phyloP scores from a whole-genome alignment of 768 basidiomycete genomes.

The Boletus reticulatus region DNA sequence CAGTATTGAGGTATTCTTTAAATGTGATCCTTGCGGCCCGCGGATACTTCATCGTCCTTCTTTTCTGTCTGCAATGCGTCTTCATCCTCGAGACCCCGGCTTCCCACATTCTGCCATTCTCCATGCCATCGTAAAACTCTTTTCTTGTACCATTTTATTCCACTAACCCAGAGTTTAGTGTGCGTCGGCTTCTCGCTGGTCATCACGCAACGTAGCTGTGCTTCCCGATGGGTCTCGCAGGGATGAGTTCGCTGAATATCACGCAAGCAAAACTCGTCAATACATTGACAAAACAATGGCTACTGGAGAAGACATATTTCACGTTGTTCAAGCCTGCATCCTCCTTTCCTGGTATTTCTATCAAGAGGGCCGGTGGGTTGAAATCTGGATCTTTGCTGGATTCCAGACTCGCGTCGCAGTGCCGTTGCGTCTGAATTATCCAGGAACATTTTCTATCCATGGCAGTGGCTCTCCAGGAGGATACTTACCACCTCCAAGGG shows the following conservation, averaged over 20 bases:
- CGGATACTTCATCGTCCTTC: slow-evolving; percentile 79
- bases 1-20: slow-evolving; percentile 87
- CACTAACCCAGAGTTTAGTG: slow-evolving; percentile 46
- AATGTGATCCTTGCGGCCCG: slow-evolving; percentile 83
- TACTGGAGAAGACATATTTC: slow-evolving; percentile 84
- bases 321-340: slow-evolving; percentile 84
- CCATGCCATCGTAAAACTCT: slow-evolving; percentile 75
- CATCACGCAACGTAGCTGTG: slow-evolving; percentile 63
- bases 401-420: slow-evolving; percentile 82
- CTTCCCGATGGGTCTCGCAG: slow-evolving; percentile 72
- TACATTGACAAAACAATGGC: slow-evolving; percentile 90
- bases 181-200: slow-evolving; percentile 81
- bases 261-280: slow-evolving; percentile 81
- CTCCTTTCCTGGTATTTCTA: slow-evolving; percentile 90
- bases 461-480: slow-evolving; percentile 69
- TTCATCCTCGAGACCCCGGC: slow-evolving; percentile 75
- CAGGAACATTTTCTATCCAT: slow-evolving; percentile 75
- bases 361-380: slow-evolving; percentile 86
- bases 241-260: slow-evolving; percentile 86
- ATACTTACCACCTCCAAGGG: slow-evolving; percentile 78
- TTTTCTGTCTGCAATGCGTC: slow-evolving; percentile 74
- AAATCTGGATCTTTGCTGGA: slow-evolving; percentile 88
- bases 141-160: neutral
- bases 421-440: slow-evolving; percentile 81
- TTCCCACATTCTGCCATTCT: slow-evolving; percentile 90